Conservation (phyloP, 1,139 yeast species). For the Yamadazyma jaroonii region DNA sequence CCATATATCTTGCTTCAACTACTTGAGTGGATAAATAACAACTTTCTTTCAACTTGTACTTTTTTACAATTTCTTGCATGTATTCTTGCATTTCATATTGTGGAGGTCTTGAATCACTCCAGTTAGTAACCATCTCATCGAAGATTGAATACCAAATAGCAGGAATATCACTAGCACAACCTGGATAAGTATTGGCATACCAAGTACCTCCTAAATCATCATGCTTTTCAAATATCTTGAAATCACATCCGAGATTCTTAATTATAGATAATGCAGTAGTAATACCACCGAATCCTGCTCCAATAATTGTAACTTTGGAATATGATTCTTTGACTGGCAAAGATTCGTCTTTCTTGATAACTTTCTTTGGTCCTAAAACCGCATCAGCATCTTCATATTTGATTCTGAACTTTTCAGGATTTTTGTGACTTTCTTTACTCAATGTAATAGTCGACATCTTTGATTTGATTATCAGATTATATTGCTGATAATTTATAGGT, state of each 20-base stretch:
- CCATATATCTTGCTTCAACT: conserved; percentile 28
- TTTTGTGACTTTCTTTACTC: conserved; percentile 28
- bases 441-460: conserved; percentile 23
- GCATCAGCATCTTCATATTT: conserved; percentile 24
- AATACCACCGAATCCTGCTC: conserved; percentile 51
- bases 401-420: conserved; percentile 33
- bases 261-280: conserved; percentile 29
- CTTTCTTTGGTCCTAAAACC: conserved; percentile 24
- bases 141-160: conserved; percentile 47
- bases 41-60: conserved; percentile 29
- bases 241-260: conserved; percentile 29
- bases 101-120: conserved; percentile 48
- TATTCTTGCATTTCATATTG: conserved; percentile 50
- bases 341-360: conserved; percentile 14
- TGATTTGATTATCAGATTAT: too few relatives aligned
- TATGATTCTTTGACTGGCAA: conserved; percentile 22
- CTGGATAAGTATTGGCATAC: conserved; percentile 55
- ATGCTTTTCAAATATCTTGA: conserved; percentile 43
- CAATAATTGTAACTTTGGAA: conserved; percentile 39
- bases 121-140: conserved; percentile 38
- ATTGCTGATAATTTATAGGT: background rate
- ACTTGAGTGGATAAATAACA: conserved; percentile 30
- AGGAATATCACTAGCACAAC: conserved; percentile 53
- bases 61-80: conserved; percentile 36
- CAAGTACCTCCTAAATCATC: conserved; percentile 52